Conservation (phyloP, 2,329 filamentous ascomycete genomes). For the Trichoderma sp. region DNA sequence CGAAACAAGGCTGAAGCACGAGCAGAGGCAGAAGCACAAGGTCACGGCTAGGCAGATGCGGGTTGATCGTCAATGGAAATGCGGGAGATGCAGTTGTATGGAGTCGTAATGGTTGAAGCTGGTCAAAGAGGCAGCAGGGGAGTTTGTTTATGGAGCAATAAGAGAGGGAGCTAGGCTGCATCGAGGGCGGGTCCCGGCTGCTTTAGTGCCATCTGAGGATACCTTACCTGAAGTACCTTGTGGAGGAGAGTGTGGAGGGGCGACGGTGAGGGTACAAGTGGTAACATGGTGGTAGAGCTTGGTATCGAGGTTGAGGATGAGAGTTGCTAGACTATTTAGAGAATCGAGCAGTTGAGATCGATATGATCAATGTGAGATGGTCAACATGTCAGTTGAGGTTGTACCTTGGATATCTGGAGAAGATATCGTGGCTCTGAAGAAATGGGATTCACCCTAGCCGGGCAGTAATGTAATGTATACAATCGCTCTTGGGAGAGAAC, state of each 20-base stretch:
- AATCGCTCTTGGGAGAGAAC: too few relatives aligned
- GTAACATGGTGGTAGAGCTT: background rate
- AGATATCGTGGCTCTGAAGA: too few relatives aligned
- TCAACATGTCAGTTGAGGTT: too few relatives aligned
- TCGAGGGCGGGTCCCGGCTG: slow-evolving; percentile 16
- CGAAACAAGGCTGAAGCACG: background rate
- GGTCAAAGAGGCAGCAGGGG: too few relatives aligned
- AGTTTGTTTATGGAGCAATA: too few relatives aligned
- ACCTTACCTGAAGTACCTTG: too few relatives aligned
- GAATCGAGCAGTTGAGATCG: too few relatives aligned
- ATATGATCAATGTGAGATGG: background rate
- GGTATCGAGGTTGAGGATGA: too few relatives aligned
- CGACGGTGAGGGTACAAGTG: background rate
- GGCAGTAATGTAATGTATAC: too few relatives aligned
- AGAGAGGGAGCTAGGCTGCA: slow-evolving; percentile 11
- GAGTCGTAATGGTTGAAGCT: slow-evolving; percentile 9
- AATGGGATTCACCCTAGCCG: too few relatives aligned
- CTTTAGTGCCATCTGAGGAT: slow-evolving; percentile 16
- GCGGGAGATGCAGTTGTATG: slow-evolving; percentile 10
- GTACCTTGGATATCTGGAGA: too few relatives aligned
- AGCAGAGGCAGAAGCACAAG: background rate
- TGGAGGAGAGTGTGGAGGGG: slow-evolving; percentile 1
- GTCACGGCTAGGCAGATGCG: slow-evolving; percentile 21
- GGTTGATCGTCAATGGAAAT: background rate
- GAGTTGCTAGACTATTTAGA: too few relatives aligned